Percentiles rank a stretch among this genome's conserved stretches.
These are phyloP conservation scores for Bacterosira constricta DNA, from an alignment of 108 stramenopile species.

Conservation along the genomic window DNA sequence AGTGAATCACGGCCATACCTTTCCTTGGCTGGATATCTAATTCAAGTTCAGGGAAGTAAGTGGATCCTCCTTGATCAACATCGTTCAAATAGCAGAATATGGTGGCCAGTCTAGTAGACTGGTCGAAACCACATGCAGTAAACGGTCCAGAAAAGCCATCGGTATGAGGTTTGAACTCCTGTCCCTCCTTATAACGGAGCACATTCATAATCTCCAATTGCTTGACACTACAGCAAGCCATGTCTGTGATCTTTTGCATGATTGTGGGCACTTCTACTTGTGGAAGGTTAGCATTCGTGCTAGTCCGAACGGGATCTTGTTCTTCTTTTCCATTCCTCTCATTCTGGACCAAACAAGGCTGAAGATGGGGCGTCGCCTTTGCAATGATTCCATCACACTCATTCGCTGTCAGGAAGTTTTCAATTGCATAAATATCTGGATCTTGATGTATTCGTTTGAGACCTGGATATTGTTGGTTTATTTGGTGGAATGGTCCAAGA, in stretches of 20 bases:
- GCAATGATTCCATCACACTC: conserved; percentile 53
- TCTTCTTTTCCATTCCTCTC: conserved; percentile 24
- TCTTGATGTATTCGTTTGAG: conserved; percentile 26
- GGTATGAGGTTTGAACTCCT: conserved; percentile 52
- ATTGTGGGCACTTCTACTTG: conserved; percentile 48
- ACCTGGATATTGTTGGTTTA: conserved; percentile 34
- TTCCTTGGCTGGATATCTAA: conserved; percentile 36
- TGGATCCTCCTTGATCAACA: conserved; percentile 42
- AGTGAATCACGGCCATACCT: conserved; percentile 52
- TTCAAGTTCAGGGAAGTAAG: conserved; percentile 36
- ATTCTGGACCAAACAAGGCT: conserved; percentile 27
- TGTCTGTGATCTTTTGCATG: conserved; percentile 26
- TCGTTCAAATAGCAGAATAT: conserved; percentile 57
- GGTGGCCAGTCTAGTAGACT: conserved; percentile 50
- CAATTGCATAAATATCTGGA: conserved; percentile 49
- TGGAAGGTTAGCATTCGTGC: conserved; percentile 44
- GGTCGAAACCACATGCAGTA: conserved; percentile 53
- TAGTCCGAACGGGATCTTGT: conserved; percentile 43
- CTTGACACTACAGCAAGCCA: conserved; percentile 21
- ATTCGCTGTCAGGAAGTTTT: conserved; percentile 34
- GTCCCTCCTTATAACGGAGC: conserved; percentile 45
- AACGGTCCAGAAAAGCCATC: conserved; percentile 56
- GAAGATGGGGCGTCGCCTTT: conserved; percentile 30
- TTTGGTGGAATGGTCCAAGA: conserved; percentile 18
- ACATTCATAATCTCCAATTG: conserved; percentile 57